Evolutionary conservation across 805 yeast genomes (phyloP).

Genomic region (Kuraishia borneana): DNA sequence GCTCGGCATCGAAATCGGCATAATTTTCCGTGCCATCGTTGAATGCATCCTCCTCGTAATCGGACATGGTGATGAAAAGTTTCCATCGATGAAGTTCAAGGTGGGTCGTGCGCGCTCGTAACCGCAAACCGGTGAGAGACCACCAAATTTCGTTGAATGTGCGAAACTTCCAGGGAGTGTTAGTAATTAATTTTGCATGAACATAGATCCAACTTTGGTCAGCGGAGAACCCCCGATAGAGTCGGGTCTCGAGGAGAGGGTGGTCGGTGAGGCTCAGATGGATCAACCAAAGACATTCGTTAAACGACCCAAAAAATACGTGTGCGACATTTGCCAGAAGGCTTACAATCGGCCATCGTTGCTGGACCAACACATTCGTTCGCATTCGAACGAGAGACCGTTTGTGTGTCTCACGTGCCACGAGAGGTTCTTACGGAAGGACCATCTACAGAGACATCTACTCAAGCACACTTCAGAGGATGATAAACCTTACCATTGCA

Average conservation of each 20-base stretch:
- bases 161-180: not conserved
- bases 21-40: conserved; percentile 60
- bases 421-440: conserved; percentile 60
- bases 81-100: not conserved
- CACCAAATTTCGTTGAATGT: too few species aligned
- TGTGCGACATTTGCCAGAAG: conserved; percentile 67
- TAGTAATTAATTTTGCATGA: too few species aligned
- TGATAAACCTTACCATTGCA: conserved; percentile 63
- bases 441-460: conserved; percentile 69
- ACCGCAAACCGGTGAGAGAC: too few species aligned
- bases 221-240: not conserved
- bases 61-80: conserved; percentile 30
- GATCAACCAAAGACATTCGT: not conserved
- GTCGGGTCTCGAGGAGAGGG: not conserved
- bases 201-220: not conserved
- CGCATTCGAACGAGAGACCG: conserved; percentile 77
- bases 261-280: not conserved
- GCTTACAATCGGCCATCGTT: conserved; percentile 74
- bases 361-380: conserved; percentile 67
- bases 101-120: too few species aligned
- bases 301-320: conserved; percentile 44
- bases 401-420: conserved; percentile 57
- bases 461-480: conserved; percentile 43
- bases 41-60: conserved; percentile 35
- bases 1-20: conserved; percentile 81